Evolutionary conservation across 345 rosid genomes (phyloP), one percentile per base, ranked within the genome.

Genomic region (Gossypium arboreum): DNA sequence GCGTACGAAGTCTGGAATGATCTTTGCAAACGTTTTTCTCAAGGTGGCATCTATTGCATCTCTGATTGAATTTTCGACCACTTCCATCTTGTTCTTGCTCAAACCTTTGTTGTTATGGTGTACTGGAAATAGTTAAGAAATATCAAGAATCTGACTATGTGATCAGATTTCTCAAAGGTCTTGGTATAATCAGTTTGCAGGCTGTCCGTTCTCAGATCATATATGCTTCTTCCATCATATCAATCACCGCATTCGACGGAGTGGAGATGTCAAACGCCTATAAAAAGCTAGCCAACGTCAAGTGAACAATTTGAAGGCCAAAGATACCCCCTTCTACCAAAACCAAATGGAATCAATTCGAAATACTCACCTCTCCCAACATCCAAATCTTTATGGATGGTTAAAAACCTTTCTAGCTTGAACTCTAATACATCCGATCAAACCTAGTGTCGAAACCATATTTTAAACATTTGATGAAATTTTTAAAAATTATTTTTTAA

Each of bases 351-450:
- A 4, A 73, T 73, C 9, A 54, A 41, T 7, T 71, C 27, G 20
- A 52, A 34, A 18, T 20, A 43, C 16, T 34, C 57, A 59, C 43
- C 51, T n/a, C 56, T 52, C 57, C 67, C 50, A 7, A 73, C 16
- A 45, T 73, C 76, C 3, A 44, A 16, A 22, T 44, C 54, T 45
- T 24, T 59, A 48, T 73, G 15, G 0, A 4, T 45, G 4, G 29
- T 50, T 52, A 73, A 12, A 24, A 73, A 73, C 12, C 68, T 73
- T 60, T 73, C 76, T 2, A 68, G 76, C 43, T 59, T 73, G 25
- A 73, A 45, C 20, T 58, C 57, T 17, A 61, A 29, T 7, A 69
- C 70, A 24, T 61, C 70, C 41, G 57, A 20, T 69, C 76, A 73
- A 8, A 73, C 69, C 25, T 34, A 1, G 41, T 4, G 41, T 34